Conservation (phyloP, 2,329 filamentous ascomycete species). For the Botrytis aclada region DNA sequence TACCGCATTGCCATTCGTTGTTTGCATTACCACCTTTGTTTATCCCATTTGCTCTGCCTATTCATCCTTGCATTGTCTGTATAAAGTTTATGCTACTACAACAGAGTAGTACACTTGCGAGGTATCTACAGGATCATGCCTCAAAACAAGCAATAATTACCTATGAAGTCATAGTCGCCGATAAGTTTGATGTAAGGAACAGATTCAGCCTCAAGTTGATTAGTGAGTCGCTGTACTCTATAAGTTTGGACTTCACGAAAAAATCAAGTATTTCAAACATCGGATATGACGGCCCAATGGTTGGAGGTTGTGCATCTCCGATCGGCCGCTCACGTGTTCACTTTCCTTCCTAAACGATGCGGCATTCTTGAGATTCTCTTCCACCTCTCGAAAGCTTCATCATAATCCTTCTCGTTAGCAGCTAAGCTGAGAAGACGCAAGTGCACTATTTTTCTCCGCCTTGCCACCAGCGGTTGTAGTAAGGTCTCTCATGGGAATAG, state of each 20-base stretch:
- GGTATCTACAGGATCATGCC: background rate
- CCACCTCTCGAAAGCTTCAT: conserved; percentile 1
- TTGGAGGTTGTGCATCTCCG: background rate
- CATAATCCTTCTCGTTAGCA: background rate
- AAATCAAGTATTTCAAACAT: background rate
- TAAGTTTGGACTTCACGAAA: background rate
- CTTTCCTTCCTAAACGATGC: background rate
- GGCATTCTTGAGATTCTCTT: background rate
- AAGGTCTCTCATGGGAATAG: background rate
- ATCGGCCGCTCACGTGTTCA: background rate
- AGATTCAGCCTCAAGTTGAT: background rate
- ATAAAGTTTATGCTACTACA: background rate
- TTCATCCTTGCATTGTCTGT: background rate
- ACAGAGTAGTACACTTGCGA: background rate
- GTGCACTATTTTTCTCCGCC: background rate
- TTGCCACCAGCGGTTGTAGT: background rate
- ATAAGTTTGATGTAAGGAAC: background rate
- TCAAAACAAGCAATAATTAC: background rate
- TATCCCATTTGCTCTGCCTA: background rate
- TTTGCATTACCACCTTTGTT: background rate
- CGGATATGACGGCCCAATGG: background rate
- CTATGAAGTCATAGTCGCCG: background rate
- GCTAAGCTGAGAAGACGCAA: background rate
- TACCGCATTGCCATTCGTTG: conserved; percentile 22
- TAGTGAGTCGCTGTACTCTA: background rate